Conservation (phyloP, 495 filamentous ascomycete species). For the Massariosphaeria phaeospora region DNA sequence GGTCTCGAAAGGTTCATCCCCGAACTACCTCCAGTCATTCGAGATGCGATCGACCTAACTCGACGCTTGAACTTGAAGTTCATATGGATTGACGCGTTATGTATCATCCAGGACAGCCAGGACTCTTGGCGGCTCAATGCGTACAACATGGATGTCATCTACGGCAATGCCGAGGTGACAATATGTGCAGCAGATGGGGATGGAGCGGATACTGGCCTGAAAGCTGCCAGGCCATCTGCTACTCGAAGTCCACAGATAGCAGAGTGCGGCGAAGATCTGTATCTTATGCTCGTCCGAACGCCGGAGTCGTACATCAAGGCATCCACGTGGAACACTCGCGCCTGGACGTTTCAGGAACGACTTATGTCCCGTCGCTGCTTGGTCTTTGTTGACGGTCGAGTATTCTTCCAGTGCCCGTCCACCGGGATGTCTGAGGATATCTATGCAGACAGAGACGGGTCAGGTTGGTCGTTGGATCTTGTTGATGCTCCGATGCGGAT, state of each 20-base stretch:
- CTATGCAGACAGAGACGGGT: conserved; percentile 19
- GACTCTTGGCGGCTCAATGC: conserved; percentile 9
- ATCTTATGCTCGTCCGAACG: neutral
- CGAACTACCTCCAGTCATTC: conserved; percentile 3
- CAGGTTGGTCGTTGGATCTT: conserved; percentile 35
- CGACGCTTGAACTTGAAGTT: conserved; percentile 10
- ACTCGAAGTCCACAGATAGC: conserved; percentile 1
- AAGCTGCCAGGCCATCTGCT: neutral
- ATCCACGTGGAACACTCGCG: conserved; percentile 19
- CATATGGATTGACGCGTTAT: conserved; percentile 26
- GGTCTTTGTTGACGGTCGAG: conserved; percentile 19
- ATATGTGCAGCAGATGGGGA: conserved; percentile 20
- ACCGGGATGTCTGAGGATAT: conserved; percentile 35
- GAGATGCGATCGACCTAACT: conserved; percentile 6
- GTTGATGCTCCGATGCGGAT: conserved; percentile 22
- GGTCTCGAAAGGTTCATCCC: neutral
- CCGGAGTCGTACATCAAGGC: conserved; percentile 6
- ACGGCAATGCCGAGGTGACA: conserved; percentile 19
- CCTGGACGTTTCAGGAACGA: conserved; percentile 26
- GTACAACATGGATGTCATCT: conserved; percentile 16
- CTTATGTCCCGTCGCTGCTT: conserved; percentile 10
- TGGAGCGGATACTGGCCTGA: conserved; percentile 4
- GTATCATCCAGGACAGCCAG: conserved; percentile 22
- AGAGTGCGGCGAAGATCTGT: neutral
- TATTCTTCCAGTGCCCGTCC: conserved; percentile 26